Conservation (phyloP, 495 filamentous ascomycete species). For the Penicillium psychrofluorescens region DNA sequence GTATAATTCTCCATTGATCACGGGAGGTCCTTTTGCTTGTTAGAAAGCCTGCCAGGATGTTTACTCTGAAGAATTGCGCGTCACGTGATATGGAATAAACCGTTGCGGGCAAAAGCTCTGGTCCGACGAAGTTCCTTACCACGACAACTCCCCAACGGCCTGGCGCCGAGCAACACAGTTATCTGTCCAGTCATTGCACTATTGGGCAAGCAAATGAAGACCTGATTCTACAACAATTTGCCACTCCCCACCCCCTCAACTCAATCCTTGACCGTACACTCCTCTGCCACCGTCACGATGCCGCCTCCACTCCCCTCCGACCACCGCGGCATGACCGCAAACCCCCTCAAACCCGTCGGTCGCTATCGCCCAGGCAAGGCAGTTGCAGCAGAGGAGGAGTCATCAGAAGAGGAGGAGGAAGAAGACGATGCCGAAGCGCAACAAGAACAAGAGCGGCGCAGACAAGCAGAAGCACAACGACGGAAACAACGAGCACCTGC, state of each 20-base stretch:
- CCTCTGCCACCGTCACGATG: slow-evolving; percentile 41
- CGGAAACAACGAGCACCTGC: slow-evolving; percentile 43
- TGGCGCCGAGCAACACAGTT: too few species aligned
- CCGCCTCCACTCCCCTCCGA: slow-evolving; percentile 44
- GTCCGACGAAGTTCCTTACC: too few species aligned
- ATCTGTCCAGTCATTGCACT: too few species aligned
- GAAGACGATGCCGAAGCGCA: slow-evolving; percentile 45
- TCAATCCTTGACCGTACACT: background rate
- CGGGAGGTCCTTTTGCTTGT: too few species aligned
- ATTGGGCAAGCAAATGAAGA: too few species aligned
- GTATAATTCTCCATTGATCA: too few species aligned
- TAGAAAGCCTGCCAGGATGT: too few species aligned
- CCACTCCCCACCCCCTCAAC: background rate
- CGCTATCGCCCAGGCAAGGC: slow-evolving; percentile 85
- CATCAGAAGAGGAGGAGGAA: slow-evolving; percentile 56
- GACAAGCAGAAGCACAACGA: slow-evolving; percentile 21
- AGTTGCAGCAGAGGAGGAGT: slow-evolving; percentile 58
- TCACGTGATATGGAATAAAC: too few species aligned
- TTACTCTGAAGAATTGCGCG: too few species aligned
- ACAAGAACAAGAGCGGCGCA: slow-evolving; percentile 27
- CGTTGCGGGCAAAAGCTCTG: too few species aligned
- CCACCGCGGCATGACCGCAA: slow-evolving; percentile 89
- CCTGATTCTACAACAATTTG: background rate
- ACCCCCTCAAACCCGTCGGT: slow-evolving; percentile 65
- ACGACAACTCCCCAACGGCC: too few species aligned